These are phyloP conservation scores for Labyrinthula sp. DNA, from an alignment of 352 stramenopile genomes.

Conservation along the genomic window DNA sequence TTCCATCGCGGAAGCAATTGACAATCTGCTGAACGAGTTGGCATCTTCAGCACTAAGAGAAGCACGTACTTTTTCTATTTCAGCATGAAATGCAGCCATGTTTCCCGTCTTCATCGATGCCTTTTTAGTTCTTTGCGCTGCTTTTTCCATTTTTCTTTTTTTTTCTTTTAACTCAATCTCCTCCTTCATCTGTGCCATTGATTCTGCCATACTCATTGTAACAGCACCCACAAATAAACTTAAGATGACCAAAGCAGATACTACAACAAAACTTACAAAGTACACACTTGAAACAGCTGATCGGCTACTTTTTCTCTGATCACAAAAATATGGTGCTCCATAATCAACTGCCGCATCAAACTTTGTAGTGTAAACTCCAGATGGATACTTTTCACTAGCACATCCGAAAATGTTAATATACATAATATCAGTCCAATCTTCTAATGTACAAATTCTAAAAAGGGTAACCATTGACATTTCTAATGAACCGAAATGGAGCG, in stretches of 20 bases:
- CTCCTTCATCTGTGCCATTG: conserved; percentile 60
- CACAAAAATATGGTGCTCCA: background rate
- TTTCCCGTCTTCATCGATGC: no score
- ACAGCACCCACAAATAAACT: conserved; percentile 64
- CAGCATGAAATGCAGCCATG: no score
- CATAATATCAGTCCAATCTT: conserved; percentile 62
- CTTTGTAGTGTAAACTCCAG: background rate
- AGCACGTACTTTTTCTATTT: no score
- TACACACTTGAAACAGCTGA: conserved; percentile 36
- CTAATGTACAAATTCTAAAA: conserved; percentile 57
- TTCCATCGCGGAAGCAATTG: no score
- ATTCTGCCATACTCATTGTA: conserved; percentile 64
- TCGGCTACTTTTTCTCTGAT: background rate
- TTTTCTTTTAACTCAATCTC: conserved; percentile 38
- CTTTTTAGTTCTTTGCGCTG: conserved; percentile 6
- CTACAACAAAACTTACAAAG: conserved; percentile 60
- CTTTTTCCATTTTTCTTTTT: conserved; percentile 8
- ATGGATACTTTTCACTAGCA: conserved; percentile 36
- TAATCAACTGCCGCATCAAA: conserved; percentile 1
- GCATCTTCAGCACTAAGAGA: no score
- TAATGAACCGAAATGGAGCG: conserved; percentile 58
- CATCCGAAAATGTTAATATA: conserved; percentile 69
- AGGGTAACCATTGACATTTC: conserved; percentile 61
- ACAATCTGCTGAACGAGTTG: no score
- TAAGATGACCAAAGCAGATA: conserved; percentile 62